These are phyloP conservation scores for Xylariaceae sp. DNA, from an alignment of 2,329 filamentous ascomycete species.

Conservation along the genomic window DNA sequence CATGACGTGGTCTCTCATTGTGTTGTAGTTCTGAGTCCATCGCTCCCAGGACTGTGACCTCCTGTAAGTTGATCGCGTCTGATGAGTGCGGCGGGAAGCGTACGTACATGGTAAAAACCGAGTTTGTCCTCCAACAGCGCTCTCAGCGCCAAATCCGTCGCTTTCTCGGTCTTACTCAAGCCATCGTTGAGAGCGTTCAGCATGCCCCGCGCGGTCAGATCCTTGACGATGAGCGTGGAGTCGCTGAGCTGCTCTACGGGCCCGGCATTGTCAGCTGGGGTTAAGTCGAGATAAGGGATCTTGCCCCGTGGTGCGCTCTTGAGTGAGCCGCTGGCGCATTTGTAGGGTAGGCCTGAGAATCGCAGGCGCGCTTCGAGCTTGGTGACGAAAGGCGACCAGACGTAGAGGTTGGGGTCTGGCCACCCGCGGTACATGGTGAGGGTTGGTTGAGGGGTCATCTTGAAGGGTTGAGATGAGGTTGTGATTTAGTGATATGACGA, in stretches of 20 bases:
- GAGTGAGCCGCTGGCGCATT: slow-evolving; percentile 42
- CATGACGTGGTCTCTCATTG: slow-evolving; percentile 54
- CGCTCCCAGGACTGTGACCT: slow-evolving; percentile 44
- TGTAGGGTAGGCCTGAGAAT: slow-evolving; percentile 48
- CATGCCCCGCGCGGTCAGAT: slow-evolving; percentile 40
- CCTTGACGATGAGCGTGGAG: slow-evolving; percentile 52
- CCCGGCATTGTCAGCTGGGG: not conserved
- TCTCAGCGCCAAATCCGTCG: slow-evolving; percentile 50
- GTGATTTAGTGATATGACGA: no score
- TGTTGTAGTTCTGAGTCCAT: slow-evolving; percentile 59
- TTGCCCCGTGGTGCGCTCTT: slow-evolving; percentile 53
- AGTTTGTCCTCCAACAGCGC: slow-evolving; percentile 60
- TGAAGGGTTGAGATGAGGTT: slow-evolving; percentile 1
- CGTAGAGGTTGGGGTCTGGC: slow-evolving; percentile 38
- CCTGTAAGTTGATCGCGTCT: not conserved
- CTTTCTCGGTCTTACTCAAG: slow-evolving; percentile 38
- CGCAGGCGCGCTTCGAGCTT: slow-evolving; percentile 63
- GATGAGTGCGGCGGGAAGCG: not conserved
- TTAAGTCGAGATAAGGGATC: slow-evolving; percentile 54
- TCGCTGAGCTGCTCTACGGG: slow-evolving; percentile 41
- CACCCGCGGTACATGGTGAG: slow-evolving; percentile 52
- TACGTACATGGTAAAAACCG: slow-evolving; percentile 52
- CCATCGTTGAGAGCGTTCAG: slow-evolving; percentile 48
- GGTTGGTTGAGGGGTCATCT: slow-evolving; percentile 5
- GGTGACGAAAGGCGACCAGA: slow-evolving; percentile 61